Evolutionary conservation across 1,284 basidiomycete species (phyloP).

Genomic region (Austropuccinia psidii): DNA sequence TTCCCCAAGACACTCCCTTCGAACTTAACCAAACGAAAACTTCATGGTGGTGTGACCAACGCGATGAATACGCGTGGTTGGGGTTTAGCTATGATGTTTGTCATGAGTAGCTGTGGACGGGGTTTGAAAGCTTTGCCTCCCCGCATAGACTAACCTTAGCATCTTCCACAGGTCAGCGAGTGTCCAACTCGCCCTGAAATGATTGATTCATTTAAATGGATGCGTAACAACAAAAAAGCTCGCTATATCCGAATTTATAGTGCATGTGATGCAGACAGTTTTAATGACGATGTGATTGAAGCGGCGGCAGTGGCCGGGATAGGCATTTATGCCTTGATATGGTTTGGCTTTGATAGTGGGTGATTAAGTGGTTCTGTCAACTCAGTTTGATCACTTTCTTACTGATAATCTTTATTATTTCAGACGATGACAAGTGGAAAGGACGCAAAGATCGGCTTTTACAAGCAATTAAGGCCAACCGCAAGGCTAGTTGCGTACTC

Average conservation of each 20-base stretch:
- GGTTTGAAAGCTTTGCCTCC: not conserved
- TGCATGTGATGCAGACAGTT: conserved; percentile 53
- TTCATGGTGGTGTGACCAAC: conserved; percentile 25
- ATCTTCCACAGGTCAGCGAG: not conserved
- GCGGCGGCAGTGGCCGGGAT: conserved; percentile 63
- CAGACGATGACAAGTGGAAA: conserved; percentile 53
- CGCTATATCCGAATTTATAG: conserved; percentile 67
- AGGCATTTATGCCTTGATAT: conserved; percentile 65
- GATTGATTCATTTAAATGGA: conserved; percentile 57
- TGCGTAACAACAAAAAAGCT: conserved; percentile 57
- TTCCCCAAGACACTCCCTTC: not conserved
- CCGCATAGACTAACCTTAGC: not conserved
- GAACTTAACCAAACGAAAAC: not conserved
- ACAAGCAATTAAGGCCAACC: conserved; percentile 57
- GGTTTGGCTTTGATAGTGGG: conserved; percentile 54
- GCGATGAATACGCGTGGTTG: conserved; percentile 24
- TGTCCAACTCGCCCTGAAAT: conserved; percentile 5
- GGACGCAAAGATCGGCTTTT: conserved; percentile 56
- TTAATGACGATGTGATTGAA: conserved; percentile 57
- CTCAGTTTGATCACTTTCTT: not conserved
- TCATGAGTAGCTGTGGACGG: not conserved
- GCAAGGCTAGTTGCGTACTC: conserved; percentile 40
- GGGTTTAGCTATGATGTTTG: conserved; percentile 33
- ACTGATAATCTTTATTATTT: not conserved
- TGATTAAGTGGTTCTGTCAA: not conserved